Base-by-base conservation (phyloP, 1,139 yeast genomes). In the Blastobotrys persicus region DNA sequence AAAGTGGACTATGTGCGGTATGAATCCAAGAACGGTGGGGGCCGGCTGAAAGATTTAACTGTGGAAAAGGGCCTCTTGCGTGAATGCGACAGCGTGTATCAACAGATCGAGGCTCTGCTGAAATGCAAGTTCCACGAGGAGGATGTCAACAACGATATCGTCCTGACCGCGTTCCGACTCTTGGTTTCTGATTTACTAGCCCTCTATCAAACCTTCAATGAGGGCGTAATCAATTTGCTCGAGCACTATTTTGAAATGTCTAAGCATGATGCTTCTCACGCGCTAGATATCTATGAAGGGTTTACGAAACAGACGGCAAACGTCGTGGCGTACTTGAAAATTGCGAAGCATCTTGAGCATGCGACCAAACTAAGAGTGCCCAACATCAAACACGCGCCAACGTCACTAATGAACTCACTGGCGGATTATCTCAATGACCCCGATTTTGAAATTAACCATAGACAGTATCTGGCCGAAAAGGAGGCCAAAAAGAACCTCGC, bases 241-340 rank as follows among this genome's bases (percentile, higher is more conserved):
- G 98, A 92, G 65, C 95, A 92, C 64, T 92, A 88, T 68, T 92
- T 92, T 70, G 98, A 92, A 69, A 85, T 92, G 81, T 81, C 91
- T 34, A 81, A 80, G 58, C 73, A 74, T 34, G 96, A 92, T 65
- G 98, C 98, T 2, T 88, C 85, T 62, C 78, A 91, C 55, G 92
- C 96, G 0, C 76, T 92, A 55, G 82, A 79, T 28, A 82, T 92
- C 44, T 92, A 92, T 72, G 88, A 85, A 59, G 78, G 78, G 54
- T 92, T 92, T 68, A 95, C 91, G 45, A 85, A 83, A 54, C 83
- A 88, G 64, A 92, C 98, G 0, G 83, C 84, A 49, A 85, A 84
- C 62, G 98, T 91, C 16, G 92, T 92, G 41, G 85, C 83, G 59
- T 92, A 85, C 66, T 75, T 92, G 61, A 80, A 95, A 59, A 83